Base-by-base conservation (phyloP, 2,329 filamentous ascomycete species). In the Rhynchosporium graminicola region DNA sequence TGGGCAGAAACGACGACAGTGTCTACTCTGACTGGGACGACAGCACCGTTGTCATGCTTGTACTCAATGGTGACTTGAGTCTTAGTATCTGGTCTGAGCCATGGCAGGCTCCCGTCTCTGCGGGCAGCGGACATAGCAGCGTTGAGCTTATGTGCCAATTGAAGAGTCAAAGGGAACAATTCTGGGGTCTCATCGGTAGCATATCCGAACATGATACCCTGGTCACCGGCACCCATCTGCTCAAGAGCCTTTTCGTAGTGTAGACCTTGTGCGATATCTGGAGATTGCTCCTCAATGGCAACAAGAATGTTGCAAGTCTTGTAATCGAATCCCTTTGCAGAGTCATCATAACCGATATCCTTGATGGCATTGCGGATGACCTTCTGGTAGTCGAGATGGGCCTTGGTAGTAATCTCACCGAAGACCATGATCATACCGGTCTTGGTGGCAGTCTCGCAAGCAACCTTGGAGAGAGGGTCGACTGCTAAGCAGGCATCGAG, bases 171-270 rank as follows among this genome's bases (percentile, higher is more conserved):
- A 71, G 95, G 95, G 77, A 98, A 91, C 73, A 96, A 87, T 83
- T 99, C 95, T 67, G 94, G 93, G 74, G 95, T 98, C 87, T 99
- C 95, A 76, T 99, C 95, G 75, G 95, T 97, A 79, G 95, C 95
- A 86, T 99, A 99, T 75, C 95, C 95, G 81, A 99, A 99, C 95
- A 99, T 99, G 85, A 99, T 97, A 85, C 95, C 95, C 85, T 99
- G 95, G 82, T 99, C 95, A 89, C 95, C 95, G 68, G 95, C 95
- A 80, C 95, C 95, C 70, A 99, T 89, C 82, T 96, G 89, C 87
- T 99, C 95, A 56, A 99, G 89, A 71, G 92, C 92, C 84, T 97
- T 86, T 71, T 99, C 95, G 80, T 96, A 96, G 85, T 98, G 92
- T 62, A 99, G 91, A 85, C 95, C 95, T 83, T 98, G 95, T 73